Base-by-base conservation (phyloP, 805 yeast genomes). In the Barnettozyma siamensis region DNA sequence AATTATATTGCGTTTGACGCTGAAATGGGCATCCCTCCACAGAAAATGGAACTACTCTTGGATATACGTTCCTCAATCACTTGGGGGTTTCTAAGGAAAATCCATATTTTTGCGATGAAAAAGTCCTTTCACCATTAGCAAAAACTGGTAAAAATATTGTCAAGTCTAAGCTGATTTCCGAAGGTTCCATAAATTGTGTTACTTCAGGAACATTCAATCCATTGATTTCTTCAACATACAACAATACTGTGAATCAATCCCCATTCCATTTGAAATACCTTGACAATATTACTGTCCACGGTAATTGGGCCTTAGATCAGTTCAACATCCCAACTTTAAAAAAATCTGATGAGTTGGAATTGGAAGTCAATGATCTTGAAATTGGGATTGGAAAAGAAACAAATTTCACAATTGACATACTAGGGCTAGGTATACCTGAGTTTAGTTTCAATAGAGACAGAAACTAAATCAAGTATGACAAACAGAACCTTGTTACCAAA, bases 371-470 rank as follows among this genome's bases (percentile, higher is more conserved):
- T 5, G 42, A 34, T 4, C 33, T 72, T 3, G 41, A 55, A 16
- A 45, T 66, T 15, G 45, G 42, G 18, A 64, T 61, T 13, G 67
- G 63, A 8, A 50, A 50, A n/a, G 44, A 43, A 13, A 53, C 67
- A 1, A 62, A 64, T 33, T 57, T 62, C 0, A 45, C 60, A 2
- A 53, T 56, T 11, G 66, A 65, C 31, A 60, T 83, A 42, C 73
- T 77, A 30, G 76, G 75, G 43, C 59, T 70, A 9, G 69, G 75
- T 2, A 41, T 49, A 3, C 55, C 59, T 3, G 31, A 41, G 4
- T 44, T 40, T 21, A 31, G 37, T 0, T 32, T 28, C 19, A 29
- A 28, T 8, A 31, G 38, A 24, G 19, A 37, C 13, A 42, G 42
- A 0, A 41, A 38, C 3, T 20, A 37, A 13, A 13, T 31, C 3